Conservation (phyloP, 768 basidiomycete genomes). For the Clavaria fumosa region DNA sequence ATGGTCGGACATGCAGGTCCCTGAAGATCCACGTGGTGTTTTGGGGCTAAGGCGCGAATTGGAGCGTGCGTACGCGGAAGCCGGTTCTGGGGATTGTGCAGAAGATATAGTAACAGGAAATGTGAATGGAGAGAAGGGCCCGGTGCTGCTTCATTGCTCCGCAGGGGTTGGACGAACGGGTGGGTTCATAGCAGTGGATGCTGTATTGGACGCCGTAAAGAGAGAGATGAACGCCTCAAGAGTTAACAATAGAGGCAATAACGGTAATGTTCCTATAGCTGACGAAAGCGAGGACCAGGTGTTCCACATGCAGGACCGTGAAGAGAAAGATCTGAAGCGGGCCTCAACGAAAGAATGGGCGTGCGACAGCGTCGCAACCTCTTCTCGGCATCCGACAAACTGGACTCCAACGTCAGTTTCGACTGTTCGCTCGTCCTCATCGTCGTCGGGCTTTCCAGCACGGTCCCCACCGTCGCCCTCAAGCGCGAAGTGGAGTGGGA, state of each 20-base stretch:
- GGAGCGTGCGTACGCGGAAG: constrained; percentile 23
- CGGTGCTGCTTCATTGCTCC: constrained; percentile 76
- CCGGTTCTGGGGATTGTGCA: not conserved
- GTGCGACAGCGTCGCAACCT: no score
- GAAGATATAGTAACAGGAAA: constrained; percentile 39
- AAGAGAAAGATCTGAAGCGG: no score
- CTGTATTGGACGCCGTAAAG: constrained; percentile 62
- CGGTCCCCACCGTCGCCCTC: no score
- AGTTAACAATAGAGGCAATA: constrained; percentile 9
- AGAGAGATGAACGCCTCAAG: constrained; percentile 42
- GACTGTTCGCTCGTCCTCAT: no score
- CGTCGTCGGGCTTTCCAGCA: no score
- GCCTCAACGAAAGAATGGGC: no score
- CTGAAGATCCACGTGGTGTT: constrained; percentile 63
- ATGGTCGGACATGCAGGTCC: constrained; percentile 97
- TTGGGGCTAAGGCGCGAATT: constrained; percentile 62
- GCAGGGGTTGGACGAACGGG: constrained; percentile 94
- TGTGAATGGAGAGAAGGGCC: constrained; percentile 32
- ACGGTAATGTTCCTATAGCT: constrained; percentile 9
- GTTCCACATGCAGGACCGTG: no score
- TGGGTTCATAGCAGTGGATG: constrained; percentile 81
- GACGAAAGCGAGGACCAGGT: no score
- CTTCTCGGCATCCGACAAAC: no score
- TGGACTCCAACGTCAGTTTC: no score
- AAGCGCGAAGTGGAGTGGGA: no score